Evolutionary conservation across 192 early-diverging fungal species (phyloP).

Genomic region (Globomyces pollinis-pini): DNA sequence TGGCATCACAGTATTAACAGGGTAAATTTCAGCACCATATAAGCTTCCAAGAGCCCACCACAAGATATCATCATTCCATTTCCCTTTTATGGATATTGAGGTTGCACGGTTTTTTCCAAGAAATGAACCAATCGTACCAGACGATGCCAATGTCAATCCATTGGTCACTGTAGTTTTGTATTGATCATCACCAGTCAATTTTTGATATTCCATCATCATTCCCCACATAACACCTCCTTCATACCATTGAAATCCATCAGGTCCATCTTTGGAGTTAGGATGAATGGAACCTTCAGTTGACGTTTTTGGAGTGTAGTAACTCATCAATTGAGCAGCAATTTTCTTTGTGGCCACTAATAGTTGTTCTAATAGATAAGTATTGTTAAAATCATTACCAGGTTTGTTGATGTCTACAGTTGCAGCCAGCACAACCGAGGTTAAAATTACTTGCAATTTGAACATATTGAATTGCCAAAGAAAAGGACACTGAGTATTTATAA

Average conservation of each 20-base stretch:
- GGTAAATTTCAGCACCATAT: conserved; percentile 13
- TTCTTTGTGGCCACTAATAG: background rate
- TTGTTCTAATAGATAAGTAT: background rate
- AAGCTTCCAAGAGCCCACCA: conserved; percentile 6
- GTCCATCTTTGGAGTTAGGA: background rate
- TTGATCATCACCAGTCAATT: background rate
- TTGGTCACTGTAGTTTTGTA: background rate
- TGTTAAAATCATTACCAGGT: background rate
- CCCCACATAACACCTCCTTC: conserved; percentile 2
- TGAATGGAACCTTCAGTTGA: background rate
- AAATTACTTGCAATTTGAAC: no score
- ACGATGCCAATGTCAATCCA: background rate
- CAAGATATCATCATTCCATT: conserved; percentile 18
- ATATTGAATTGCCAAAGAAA: no score
- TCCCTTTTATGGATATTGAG: background rate
- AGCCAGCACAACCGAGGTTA: no score
- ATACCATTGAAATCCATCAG: background rate
- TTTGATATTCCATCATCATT: conserved; percentile 7
- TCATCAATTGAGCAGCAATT: background rate
- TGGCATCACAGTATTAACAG: conserved; percentile 16
- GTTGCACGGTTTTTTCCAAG: conserved; percentile 3
- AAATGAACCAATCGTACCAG: background rate
- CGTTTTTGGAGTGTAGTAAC: background rate
- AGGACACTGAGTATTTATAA: no score
- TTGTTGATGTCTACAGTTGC: background rate